Evolutionary conservation across 176 grass and related monocot species (phyloP).

Genomic region (Coix lacrymajobi): DNA sequence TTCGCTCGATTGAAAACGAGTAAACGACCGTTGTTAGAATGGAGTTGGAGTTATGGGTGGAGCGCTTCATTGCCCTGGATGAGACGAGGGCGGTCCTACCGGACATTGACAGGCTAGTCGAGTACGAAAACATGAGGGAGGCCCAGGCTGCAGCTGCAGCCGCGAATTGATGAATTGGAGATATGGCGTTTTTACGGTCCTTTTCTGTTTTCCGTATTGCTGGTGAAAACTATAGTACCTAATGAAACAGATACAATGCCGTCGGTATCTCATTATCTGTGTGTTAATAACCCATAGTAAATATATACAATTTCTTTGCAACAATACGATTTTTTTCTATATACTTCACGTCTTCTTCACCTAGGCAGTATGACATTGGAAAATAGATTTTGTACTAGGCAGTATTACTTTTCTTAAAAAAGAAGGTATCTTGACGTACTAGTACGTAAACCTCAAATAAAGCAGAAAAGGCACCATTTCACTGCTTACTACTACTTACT

Average conservation of each 20-base stretch:
- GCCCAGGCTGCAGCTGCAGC: neutral
- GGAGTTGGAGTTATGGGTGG: too few species aligned
- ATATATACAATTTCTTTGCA: too few species aligned
- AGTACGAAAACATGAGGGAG: neutral
- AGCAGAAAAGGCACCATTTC: too few species aligned
- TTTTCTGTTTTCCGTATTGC: neutral
- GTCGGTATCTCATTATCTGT: too few species aligned
- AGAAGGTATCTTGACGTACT: neutral
- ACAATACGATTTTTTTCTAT: neutral
- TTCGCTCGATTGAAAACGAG: too few species aligned
- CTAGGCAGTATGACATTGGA: neutral
- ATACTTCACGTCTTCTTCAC: neutral
- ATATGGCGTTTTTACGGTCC: neutral
- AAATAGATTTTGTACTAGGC: neutral
- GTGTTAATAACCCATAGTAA: too few species aligned
- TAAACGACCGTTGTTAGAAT: too few species aligned
- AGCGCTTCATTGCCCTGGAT: conserved; percentile 15
- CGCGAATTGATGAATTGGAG: neutral
- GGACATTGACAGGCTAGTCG: neutral
- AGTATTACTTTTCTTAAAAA: neutral
- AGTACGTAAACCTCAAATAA: neutral
- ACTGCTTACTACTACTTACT: neutral
- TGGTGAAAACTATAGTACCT: too few species aligned
- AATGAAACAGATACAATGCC: too few species aligned
- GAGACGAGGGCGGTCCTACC: neutral